phyloP scores from a whole-genome alignment of 2,329 filamentous ascomycete genomes.

The Fusarium floridanum region DNA sequence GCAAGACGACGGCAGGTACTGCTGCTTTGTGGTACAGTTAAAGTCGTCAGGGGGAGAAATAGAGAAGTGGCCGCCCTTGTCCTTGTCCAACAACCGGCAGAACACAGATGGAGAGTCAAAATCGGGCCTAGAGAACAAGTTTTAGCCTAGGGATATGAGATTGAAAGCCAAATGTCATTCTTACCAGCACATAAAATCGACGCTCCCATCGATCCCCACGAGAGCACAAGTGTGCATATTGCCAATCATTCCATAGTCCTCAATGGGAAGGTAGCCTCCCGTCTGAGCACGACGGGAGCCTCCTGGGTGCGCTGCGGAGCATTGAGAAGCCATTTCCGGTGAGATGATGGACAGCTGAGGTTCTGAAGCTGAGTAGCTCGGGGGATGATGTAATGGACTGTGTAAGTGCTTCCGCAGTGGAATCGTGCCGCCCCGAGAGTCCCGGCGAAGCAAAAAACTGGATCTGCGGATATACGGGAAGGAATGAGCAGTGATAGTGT shows the following conservation, averaged over 20 bases:
- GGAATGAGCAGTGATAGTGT: not conserved
- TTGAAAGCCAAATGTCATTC: constrained; percentile 33
- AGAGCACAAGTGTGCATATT: constrained; percentile 85
- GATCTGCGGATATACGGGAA: not conserved
- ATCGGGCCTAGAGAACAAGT: constrained; percentile 69
- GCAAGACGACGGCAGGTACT: constrained; percentile 81
- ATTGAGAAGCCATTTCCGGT: constrained; percentile 50
- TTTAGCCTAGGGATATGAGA: not conserved
- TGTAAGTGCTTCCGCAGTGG: constrained; percentile 19
- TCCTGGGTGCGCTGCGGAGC: constrained; percentile 50
- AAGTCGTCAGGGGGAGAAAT: constrained; percentile 68
- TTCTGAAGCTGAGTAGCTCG: constrained; percentile 4
- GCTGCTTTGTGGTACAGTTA: constrained; percentile 78
- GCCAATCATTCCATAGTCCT: constrained; percentile 84
- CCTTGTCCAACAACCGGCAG: constrained; percentile 78
- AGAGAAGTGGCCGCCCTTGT: constrained; percentile 80
- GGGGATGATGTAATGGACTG: constrained; percentile 43
- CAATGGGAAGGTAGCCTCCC: constrained; percentile 71
- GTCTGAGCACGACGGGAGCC: constrained; percentile 51
- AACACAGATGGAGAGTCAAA: constrained; percentile 84
- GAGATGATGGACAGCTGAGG: constrained; percentile 6
- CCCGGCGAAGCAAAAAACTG: constrained; percentile 14
- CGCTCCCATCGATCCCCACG: constrained; percentile 78
- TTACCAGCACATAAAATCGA: constrained; percentile 84
- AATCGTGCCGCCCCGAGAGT: constrained; percentile 11